Evolutionary conservation across 345 rosid species (phyloP), one percentile per base, ranked within the genome.

Genomic region (Abelmoschus esculentus): DNA sequence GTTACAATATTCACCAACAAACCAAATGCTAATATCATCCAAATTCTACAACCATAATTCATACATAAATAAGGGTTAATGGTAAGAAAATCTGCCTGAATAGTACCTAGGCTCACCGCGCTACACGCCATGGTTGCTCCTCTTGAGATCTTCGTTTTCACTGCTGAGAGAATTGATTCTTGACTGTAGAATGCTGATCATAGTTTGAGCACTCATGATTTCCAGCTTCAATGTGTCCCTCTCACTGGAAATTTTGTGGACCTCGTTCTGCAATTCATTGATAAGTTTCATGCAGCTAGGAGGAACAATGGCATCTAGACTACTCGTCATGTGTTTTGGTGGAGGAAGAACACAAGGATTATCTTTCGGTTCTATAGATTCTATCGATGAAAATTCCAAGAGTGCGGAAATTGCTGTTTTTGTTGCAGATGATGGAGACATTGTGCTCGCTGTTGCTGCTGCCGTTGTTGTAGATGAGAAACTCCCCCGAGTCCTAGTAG

Each of bases 141-240:
- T 83, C 84, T 78, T 88, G 75, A 93, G 69, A 62, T 88, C 93
- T 74, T 86, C 86, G 5, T 93, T 93, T 73, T 93, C 97, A 73
- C 78, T 81, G 75, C 49, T 86, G 72, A 93, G 80, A 14, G 57
- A 75, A 69, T 88, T 91, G 14, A 89, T 73, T 67, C 84, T 82
- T 0, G 91, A 83, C 63, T 89, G 96, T 52, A 91, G 97, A 74
- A 86, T 82, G 76, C 82, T 88, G 54, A 89, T 84, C 92, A 86
- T 89, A 10, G 97, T 84, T 49, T 85, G 90, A 44, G 90, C 90
- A 69, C 90, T 86, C 90, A 93, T 79, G 91, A 89, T 81, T 70
- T 93, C 91, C 13, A 91, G 87, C 80, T 80, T 89, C 77, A 93
- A 61, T 0, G 91, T 79, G 81, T 86, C 96, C 76, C 81, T 83